Evolutionary conservation across 441 rosid genomes (phyloP), one percentile per base, ranked within the genome.

Genomic region (Brassica hybrid): DNA sequence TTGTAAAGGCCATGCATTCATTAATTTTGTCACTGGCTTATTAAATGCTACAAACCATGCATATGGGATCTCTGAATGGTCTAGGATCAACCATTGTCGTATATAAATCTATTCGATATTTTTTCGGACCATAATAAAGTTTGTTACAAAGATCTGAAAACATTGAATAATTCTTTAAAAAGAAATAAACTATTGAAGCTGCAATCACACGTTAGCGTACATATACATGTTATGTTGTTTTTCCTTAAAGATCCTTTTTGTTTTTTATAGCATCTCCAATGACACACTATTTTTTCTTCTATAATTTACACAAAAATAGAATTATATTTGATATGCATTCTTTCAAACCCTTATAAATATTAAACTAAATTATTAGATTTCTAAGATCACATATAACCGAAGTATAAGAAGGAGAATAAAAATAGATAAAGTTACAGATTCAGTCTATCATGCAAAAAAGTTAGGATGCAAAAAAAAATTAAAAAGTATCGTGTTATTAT

Each of bases 201-300:
- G 78, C 62, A 67, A 17, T 32, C 69, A 75, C 79, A 60, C 62
- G 63, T 60, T 59, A 60, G 32, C 68, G 34, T 45, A 67, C 52
- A 67, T 59, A 13, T 30, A 43, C 73, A 67, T 60, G 68, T 45
- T 67, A 25, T 3, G 32, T 19, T 57, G 64, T 75, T 59, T 30
- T 73, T 67, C 52, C 34, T 18, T 21, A 21, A 21, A 21, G 23
- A 21, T 21, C 23, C 23, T 21, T 21, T 21, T 21, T 21, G 23
- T 21, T 21, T 21, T 21, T 21, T 21, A 21, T 21, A 21, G 23
- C 23, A 21, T 21, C 23, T 21, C 23, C 23, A 21, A 21, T 21
- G 23, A 21, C 23, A 19, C 21, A 21, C 23, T 21, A 21, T 21
- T 21, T 21, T 21, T 21, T 21, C 23, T 21, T 21, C 23, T 21